phyloP scores from a whole-genome alignment of 2,329 filamentous ascomycete genomes.

The Monilinia vaccinii-corymbosi region DNA sequence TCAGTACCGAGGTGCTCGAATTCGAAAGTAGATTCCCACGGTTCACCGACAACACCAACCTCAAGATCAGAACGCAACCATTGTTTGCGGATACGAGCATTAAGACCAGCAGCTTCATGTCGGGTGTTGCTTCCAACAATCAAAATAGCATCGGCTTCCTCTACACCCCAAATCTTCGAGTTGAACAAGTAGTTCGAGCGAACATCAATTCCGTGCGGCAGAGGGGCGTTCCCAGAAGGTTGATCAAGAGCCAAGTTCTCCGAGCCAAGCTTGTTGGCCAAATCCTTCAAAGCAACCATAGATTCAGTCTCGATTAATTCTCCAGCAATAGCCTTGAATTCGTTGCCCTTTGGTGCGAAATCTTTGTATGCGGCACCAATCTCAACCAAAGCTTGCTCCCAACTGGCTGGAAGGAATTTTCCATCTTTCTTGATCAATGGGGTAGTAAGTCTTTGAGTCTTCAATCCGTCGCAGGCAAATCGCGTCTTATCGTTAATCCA shows the following conservation, averaged over 20 bases:
- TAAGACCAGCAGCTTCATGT: conserved; percentile 89
- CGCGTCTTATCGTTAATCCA: conserved; percentile 99
- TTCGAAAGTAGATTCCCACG: conserved; percentile 90
- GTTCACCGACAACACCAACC: conserved; percentile 81
- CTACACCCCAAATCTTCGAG: conserved; percentile 85
- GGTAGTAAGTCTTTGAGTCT: conserved; percentile 90
- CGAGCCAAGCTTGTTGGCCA: conserved; percentile 92
- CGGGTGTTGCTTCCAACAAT: conserved; percentile 92
- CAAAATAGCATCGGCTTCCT: conserved; percentile 86
- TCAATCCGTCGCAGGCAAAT: conserved; percentile 92
- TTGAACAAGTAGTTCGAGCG: conserved; percentile 96
- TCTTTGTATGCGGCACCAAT: conserved; percentile 73
- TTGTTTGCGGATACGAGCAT: conserved; percentile 95
- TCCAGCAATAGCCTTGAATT: conserved; percentile 92
- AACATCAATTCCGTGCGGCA: conserved; percentile 88
- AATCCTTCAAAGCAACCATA: conserved; percentile 91
- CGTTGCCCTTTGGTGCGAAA: conserved; percentile 76
- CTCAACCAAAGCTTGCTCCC: conserved; percentile 90
- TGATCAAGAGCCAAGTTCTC: conserved; percentile 94
- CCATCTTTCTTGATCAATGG: conserved; percentile 81
- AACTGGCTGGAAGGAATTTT: conserved; percentile 85
- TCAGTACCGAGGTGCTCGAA: conserved; percentile 83
- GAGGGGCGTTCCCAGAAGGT: conserved; percentile 69
- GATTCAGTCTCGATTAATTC: conserved; percentile 88
- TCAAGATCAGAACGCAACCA: conserved; percentile 94